These are phyloP conservation scores for Chlorencoelia australis DNA, from an alignment of 2,329 filamentous ascomycete genomes.

Conservation along the genomic window DNA sequence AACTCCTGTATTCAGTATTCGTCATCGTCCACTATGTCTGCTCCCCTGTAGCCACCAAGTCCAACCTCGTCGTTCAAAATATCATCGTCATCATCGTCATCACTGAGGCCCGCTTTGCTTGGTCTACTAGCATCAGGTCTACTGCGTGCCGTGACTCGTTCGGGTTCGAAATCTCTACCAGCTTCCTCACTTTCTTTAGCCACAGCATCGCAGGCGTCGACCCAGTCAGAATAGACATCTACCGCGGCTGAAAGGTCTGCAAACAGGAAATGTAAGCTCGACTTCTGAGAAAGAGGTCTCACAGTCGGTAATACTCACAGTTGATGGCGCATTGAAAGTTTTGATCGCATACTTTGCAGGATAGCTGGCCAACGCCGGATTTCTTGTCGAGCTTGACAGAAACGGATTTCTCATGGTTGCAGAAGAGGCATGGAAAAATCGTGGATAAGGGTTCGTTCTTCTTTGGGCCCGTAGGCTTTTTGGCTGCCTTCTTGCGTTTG, in stretches of 20 bases:
- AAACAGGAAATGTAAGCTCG: slow-evolving; percentile 9
- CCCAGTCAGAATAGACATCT: slow-evolving; percentile 97
- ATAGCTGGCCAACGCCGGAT: slow-evolving; percentile 69
- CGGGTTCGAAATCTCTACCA: slow-evolving; percentile 18
- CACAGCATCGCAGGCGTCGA: slow-evolving; percentile 79
- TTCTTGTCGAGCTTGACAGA: slow-evolving; percentile 92
- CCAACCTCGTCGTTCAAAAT: slow-evolving; percentile 34
- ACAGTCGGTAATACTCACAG: slow-evolving; percentile 43
- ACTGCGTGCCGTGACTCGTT: slow-evolving; percentile 13
- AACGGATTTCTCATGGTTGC: slow-evolving; percentile 93
- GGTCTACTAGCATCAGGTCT: slow-evolving; percentile 11
- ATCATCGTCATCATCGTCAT: slow-evolving; percentile 28
- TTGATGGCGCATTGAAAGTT: slow-evolving; percentile 89
- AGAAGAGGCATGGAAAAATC: slow-evolving; percentile 94
- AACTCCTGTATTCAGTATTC: slow-evolving; percentile 45
- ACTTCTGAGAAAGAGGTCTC: not conserved
- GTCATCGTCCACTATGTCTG: slow-evolving; percentile 44
- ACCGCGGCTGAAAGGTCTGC: slow-evolving; percentile 80
- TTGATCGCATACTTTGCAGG: slow-evolving; percentile 90
- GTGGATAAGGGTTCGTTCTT: slow-evolving; percentile 65
- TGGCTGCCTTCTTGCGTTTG: slow-evolving; percentile 88
- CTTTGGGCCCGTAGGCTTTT: slow-evolving; percentile 71
- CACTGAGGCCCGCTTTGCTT: slow-evolving; percentile 23
- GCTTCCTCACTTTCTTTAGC: slow-evolving; percentile 46
- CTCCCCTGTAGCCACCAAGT: slow-evolving; percentile 41